A percentile compares a stretch with the other conserved stretches of the same genome.
Evolutionary conservation across 176 grass and related monocot genomes (phyloP).

Genomic region (Aegilops tauschii): DNA sequence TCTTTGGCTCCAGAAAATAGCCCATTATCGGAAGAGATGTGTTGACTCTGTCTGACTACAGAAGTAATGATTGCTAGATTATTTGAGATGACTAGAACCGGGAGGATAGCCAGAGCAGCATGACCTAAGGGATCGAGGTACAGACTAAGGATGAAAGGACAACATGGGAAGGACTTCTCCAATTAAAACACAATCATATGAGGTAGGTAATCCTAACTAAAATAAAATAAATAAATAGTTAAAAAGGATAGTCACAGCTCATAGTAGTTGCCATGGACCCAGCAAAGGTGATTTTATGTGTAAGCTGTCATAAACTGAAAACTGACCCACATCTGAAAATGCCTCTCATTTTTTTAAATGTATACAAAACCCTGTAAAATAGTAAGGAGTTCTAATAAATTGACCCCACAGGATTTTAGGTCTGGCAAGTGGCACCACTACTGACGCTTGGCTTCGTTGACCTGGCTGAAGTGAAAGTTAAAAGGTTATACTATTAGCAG

Average conservation of each 20-base stretch:
- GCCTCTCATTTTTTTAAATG: neutral
- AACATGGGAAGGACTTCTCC: neutral
- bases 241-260: neutral
- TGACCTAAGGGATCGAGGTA: neutral
- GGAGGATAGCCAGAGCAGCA: neutral
- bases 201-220: neutral
- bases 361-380: neutral
- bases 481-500: no score
- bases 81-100: neutral
- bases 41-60: neutral
- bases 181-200: neutral
- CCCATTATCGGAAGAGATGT: neutral
- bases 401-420: neutral
- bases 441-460: neutral
- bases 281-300: neutral
- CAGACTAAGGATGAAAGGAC: neutral
- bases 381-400: neutral
- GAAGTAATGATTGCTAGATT: neutral
- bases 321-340: neutral
- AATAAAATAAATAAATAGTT: neutral
- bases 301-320: neutral
- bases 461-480: no score
- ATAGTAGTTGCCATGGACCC: neutral
- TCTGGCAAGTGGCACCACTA: neutral
- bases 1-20: neutral